These are phyloP conservation scores for Metarhizium humberi DNA, from an alignment of 2,329 filamentous ascomycete species.

Conservation along the genomic window DNA sequence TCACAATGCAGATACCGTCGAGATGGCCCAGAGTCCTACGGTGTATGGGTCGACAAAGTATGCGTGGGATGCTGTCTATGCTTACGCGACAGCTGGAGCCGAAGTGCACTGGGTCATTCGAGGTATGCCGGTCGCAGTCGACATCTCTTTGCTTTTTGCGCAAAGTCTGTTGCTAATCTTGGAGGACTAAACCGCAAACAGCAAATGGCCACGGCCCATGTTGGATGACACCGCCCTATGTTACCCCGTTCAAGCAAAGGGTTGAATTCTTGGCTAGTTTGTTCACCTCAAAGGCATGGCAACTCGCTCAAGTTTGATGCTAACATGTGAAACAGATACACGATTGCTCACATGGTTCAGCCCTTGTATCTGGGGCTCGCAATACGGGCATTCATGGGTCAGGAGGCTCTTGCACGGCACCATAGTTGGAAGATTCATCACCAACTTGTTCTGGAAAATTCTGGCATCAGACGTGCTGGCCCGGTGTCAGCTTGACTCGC, in stretches of 20 bases:
- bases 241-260: constrained; percentile 59
- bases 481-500: constrained; percentile 43
- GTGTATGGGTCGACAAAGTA: constrained; percentile 57
- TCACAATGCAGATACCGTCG: constrained; percentile 28
- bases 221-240: constrained; percentile 49
- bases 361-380: constrained; percentile 62
- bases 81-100: constrained; percentile 45
- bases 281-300: constrained; percentile 7
- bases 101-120: constrained; percentile 53
- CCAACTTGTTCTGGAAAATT: constrained; percentile 48
- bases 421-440: constrained; percentile 43
- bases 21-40: constrained; percentile 33
- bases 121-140: constrained; percentile 18
- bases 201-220: constrained; percentile 46
- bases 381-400: constrained; percentile 47
- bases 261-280: constrained; percentile 56
- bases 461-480: constrained; percentile 45
- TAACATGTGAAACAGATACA: constrained; percentile 33
- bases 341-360: constrained; percentile 65
- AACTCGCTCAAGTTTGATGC: constrained; percentile 11
- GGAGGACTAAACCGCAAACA: constrained; percentile 4
- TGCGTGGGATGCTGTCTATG: constrained; percentile 56
- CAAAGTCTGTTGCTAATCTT: neutral
- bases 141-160: neutral
- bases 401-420: constrained; percentile 50